phyloP scores from a whole-genome alignment of 2,329 filamentous ascomycete species.

The Ceratocystis variospora region DNA sequence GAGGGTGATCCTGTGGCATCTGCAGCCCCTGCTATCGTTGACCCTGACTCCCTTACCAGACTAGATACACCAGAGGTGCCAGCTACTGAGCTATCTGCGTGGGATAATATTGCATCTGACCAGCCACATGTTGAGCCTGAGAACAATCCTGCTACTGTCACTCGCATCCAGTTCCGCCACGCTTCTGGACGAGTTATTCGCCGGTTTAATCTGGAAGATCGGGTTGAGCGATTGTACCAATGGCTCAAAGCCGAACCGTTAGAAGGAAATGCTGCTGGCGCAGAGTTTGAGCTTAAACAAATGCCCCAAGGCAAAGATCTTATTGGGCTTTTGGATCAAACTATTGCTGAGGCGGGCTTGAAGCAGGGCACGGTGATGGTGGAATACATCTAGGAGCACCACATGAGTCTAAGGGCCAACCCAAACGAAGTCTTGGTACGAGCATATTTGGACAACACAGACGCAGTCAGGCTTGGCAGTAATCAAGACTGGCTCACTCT shows the following conservation, averaged over 20 bases:
- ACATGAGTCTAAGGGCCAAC: neutral
- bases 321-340: constrained; percentile 57
- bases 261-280: constrained; percentile 56
- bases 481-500: too few relatives aligned
- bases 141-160: constrained; percentile 55
- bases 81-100: constrained; percentile 33
- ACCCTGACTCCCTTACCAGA: constrained; percentile 81
- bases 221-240: constrained; percentile 76
- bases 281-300: constrained; percentile 74
- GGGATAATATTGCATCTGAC: constrained; percentile 56
- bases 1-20: constrained; percentile 22
- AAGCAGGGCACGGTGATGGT: constrained; percentile 95
- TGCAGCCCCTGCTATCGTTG: constrained; percentile 38
- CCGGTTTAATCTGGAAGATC: constrained; percentile 64
- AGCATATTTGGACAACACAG: neutral
- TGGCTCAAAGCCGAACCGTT: constrained; percentile 87
- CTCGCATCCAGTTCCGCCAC: constrained; percentile 85
- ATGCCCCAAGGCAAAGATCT: constrained; percentile 70
- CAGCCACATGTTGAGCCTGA: constrained; percentile 67
- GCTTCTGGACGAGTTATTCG: constrained; percentile 73
- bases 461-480: too few relatives aligned
- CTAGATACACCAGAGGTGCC: constrained; percentile 31
- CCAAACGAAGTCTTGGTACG: neutral
- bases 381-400: constrained; percentile 57
- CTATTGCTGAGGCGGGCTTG: constrained; percentile 67